These are phyloP conservation scores for Cystobasidium ongulense DNA, from an alignment of 768 basidiomycete genomes.

Conservation along the genomic window DNA sequence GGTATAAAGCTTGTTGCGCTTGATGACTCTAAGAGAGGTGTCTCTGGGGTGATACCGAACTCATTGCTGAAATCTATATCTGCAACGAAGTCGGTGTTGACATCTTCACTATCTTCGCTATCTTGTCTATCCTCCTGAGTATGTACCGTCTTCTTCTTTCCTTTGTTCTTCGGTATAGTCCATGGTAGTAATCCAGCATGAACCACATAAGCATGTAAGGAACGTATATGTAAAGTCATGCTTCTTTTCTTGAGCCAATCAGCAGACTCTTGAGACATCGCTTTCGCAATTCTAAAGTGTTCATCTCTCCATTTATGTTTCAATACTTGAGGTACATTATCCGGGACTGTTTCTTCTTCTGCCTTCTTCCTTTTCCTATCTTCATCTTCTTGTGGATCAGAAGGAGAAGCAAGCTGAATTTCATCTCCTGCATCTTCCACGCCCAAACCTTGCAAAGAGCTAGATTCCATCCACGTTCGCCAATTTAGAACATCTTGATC, in stretches of 20 bases:
- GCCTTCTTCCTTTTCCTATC: constrained; percentile 47
- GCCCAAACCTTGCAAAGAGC: constrained; percentile 37
- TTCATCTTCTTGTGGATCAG: constrained; percentile 39
- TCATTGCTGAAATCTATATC: not conserved
- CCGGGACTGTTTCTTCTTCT: constrained; percentile 45
- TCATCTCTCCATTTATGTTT: constrained; percentile 60
- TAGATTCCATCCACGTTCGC: constrained; percentile 66
- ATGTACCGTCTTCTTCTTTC: constrained; percentile 69
- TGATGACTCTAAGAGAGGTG: not conserved
- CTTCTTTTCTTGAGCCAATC: constrained; percentile 18
- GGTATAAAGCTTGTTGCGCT: not conserved
- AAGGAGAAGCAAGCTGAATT: constrained; percentile 54
- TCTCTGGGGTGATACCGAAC: not conserved
- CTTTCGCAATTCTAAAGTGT: constrained; percentile 64
- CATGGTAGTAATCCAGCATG: constrained; percentile 42
- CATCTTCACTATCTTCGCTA: constrained; percentile 42
- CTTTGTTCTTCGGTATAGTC: constrained; percentile 49
- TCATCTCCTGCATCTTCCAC: constrained; percentile 49
- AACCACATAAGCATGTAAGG: constrained; percentile 32
- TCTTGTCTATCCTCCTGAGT: constrained; percentile 63
- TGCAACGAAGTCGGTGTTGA: not conserved
- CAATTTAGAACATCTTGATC: constrained; percentile 86
- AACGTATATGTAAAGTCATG: constrained; percentile 25
- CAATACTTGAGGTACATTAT: constrained; percentile 55
- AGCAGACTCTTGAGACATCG: not conserved